Evolutionary conservation across 2,329 filamentous ascomycete genomes (phyloP), one percentile per base, ranked within the genome.

Genomic region (Zymoseptoria tritici): DNA sequence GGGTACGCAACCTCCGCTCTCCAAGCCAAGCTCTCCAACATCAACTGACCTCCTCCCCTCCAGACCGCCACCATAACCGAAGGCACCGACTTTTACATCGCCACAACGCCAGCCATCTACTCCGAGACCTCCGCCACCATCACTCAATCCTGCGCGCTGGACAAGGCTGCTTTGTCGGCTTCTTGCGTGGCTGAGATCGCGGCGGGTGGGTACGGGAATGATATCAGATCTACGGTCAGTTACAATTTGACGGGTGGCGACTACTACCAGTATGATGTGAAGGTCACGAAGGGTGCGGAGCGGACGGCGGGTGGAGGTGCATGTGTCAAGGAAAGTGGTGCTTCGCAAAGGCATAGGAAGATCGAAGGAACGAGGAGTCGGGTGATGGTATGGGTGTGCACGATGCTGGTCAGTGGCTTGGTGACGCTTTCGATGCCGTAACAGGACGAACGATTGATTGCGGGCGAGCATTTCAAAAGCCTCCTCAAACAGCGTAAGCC

Each of bases 11-110:
- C 26, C 36, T 2, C 16, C 1, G 51, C 46, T 52, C n/a, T 19
- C 20, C 50, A 11, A 22, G 20, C 2, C 9, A 19, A 52, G 5
- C 20, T 5, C 9, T 20, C 9, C 13, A 56, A 9, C 54, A 46
- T 16, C 49, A 21, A 59, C 50, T 53, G n/a, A 55, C 36, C 13
- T 49, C 36, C 19, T 19, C 26, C 2, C 16, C 19, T n/a, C 9
- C 57, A 67, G 64, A 62, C 61, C 8, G 62, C 63, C n/a, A 67
- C 66, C 53, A 63, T 67, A 16, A 67, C 66, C 9, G 62, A 65
- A 57, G 66, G 64, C 21, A 19, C 55, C 31, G 58, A 65, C 57
- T 61, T 67, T 53, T 66, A 59, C 51, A 60, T 61, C n/a, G 64
- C 59, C 16, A 67, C 66, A 2, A 67, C 63, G 8, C 54, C 63